phyloP scores from a whole-genome alignment of 2,329 filamentous ascomycete genomes.

The Penicillium italicum region DNA sequence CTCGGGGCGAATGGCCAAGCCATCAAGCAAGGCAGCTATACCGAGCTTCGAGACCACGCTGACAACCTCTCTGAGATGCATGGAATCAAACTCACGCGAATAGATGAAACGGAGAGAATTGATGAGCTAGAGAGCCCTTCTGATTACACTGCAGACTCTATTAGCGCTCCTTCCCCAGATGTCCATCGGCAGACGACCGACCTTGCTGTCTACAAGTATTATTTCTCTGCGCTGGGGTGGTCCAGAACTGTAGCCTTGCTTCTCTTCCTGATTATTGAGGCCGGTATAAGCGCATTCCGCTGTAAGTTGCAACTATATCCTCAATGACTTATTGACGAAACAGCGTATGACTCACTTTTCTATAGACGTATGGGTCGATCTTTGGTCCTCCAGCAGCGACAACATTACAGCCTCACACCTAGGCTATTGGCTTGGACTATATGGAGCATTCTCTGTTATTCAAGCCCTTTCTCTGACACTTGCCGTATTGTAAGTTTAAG shows the following conservation, averaged over 20 bases:
- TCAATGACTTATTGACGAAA: background rate
- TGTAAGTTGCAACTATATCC: background rate
- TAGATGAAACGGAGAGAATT: background rate
- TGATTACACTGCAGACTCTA: background rate
- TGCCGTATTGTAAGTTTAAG: background rate
- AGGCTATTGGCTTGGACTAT: constrained; percentile 20
- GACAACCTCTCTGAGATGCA: background rate
- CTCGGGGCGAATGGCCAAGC: background rate
- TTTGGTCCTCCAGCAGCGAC: constrained; percentile 19
- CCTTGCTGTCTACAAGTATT: constrained; percentile 21
- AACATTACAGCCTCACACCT: constrained; percentile 1
- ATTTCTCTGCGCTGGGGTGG: constrained; percentile 22
- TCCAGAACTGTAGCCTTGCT: constrained; percentile 13
- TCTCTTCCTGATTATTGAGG: constrained; percentile 11
- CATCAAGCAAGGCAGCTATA: background rate
- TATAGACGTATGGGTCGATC: constrained; percentile 14
- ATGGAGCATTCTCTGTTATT: constrained; percentile 13
- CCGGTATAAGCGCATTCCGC: constrained; percentile 6
- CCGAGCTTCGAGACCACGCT: constrained; percentile 14
- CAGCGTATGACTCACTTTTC: background rate
- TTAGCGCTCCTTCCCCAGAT: background rate
- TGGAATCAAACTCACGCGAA: background rate
- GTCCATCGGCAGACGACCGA: constrained; percentile 1
- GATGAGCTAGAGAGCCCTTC: background rate
- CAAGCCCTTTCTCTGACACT: constrained; percentile 3